These are phyloP conservation scores for Parmelia sp. DNA, from an alignment of 495 filamentous ascomycete genomes.

Conservation along the genomic window DNA sequence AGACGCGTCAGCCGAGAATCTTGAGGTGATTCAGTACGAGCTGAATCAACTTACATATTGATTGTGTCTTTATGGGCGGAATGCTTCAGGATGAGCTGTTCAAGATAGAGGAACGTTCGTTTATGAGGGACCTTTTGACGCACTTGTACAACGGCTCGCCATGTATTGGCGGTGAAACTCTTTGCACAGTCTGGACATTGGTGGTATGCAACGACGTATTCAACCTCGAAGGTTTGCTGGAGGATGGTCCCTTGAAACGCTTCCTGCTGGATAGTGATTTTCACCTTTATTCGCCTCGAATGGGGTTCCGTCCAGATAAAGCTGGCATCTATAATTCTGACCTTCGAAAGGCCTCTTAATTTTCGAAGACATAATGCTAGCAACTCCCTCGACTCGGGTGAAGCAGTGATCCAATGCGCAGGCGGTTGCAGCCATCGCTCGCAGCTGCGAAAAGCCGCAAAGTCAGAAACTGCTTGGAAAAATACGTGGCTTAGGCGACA, in stretches of 20 bases:
- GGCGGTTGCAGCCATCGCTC: conserved; percentile 92
- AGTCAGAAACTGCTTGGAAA: neutral
- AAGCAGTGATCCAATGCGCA: conserved; percentile 71
- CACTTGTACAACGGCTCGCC: conserved; percentile 80
- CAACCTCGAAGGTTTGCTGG: conserved; percentile 91
- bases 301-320: conserved; percentile 99
- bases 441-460: conserved; percentile 38
- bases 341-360: conserved; percentile 72
- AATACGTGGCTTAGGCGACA: neutral
- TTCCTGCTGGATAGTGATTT: conserved; percentile 84
- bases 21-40: neutral
- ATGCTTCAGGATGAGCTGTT: conserved; percentile 93
- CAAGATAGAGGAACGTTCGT: conserved; percentile 91
- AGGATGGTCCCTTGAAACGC: conserved; percentile 69
- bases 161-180: conserved; percentile 90
- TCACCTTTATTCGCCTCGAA: conserved; percentile 80
- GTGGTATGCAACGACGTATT: conserved; percentile 79
- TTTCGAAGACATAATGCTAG: conserved; percentile 82
- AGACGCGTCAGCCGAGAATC: neutral
- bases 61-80: conserved; percentile 86
- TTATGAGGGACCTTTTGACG: conserved; percentile 97
- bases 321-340: conserved; percentile 86
- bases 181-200: conserved; percentile 91
- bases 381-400: conserved; percentile 79
- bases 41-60: conserved; percentile 54